phyloP scores from a whole-genome alignment of 495 filamentous ascomycete genomes.

The Penicillium malachiteum region DNA sequence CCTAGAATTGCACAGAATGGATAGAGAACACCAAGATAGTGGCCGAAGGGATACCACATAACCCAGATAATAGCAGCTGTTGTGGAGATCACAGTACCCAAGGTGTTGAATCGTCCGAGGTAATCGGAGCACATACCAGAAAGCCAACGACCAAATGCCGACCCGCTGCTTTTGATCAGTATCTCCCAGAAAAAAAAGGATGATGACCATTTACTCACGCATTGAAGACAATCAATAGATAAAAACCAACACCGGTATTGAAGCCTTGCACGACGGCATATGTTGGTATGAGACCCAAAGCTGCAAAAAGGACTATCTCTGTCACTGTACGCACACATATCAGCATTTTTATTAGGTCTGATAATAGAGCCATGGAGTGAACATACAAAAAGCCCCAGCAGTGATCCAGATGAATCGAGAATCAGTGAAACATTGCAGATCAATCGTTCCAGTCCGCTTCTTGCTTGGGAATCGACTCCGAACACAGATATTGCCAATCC shows the following conservation, averaged over 20 bases:
- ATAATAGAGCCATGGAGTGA: not conserved
- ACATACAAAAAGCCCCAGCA: constrained; percentile 28
- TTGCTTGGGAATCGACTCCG: constrained; percentile 23
- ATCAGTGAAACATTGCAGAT: constrained; percentile 55
- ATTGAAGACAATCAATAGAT: constrained; percentile 28
- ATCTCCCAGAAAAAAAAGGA: not conserved
- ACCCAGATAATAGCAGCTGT: constrained; percentile 48
- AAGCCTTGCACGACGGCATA: constrained; percentile 37
- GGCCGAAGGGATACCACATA: constrained; percentile 55
- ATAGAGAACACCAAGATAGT: constrained; percentile 44
- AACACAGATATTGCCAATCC: constrained; percentile 40
- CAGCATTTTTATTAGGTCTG: not conserved
- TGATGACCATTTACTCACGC: constrained; percentile 14
- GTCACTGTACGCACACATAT: constrained; percentile 15
- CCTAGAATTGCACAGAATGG: constrained; percentile 59
- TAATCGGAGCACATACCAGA: constrained; percentile 66
- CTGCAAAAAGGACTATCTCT: constrained; percentile 48
- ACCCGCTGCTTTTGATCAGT: constrained; percentile 16
- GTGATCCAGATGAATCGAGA: constrained; percentile 28
- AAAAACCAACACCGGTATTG: constrained; percentile 18
- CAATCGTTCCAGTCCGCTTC: constrained; percentile 37
- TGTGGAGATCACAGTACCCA: constrained; percentile 31
- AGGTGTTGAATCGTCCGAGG: constrained; percentile 63
- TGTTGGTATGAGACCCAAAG: constrained; percentile 44
- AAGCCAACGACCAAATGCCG: constrained; percentile 58